Evolutionary conservation across 139 green algal genomes (phyloP), one percentile per base, ranked within the genome.

Genomic region (Penium margaritaceum): DNA sequence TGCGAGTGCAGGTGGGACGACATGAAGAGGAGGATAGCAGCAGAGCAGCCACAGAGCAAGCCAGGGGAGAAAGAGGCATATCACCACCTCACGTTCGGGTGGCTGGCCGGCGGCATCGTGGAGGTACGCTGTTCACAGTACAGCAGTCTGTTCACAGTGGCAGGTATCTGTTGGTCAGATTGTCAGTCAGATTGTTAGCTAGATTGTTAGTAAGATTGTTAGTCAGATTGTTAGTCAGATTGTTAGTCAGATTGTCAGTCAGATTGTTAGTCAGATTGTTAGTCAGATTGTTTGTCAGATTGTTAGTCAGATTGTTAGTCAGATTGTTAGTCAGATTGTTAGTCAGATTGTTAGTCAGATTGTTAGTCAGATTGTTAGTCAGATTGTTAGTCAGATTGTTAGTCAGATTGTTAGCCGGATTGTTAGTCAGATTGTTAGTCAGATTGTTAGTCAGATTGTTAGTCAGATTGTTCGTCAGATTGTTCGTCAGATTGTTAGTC

Each of bases 1-100:
- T n/a, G n/a, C n/a, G n/a, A n/a, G n/a, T n/a, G n/a, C 34, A 64
- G 79, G 2, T 82, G 75, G 75, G 19, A 73, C 15, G 76, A 63
- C 32, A 83, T 84, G 63, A 37, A 73, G 67, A 12, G 33, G 35
- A 29, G 35, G 19, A 54, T 84, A 19, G 75, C 66, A 17, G 37
- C 36, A 15, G 74, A 33, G 33, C 9, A 9, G 27, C 63, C 74
- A 6, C 47, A 58, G 75, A 35, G 17, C 17, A 15, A 47, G 19
- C 60, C 63, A 19, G 74, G 58, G 39, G 37, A 24, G 19, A 27
- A 70, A n/a, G 73, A 76, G 63, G 24, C 32, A 12, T 84, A 84
- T 32, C 77, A 84, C 57, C 67, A 77, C 27, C 51, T 84, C 27
- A 73, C 55, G 14, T 84, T 83, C 44, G 76, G 77, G 24, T 84